A percentile compares a stretch with the other conserved stretches of the same genome.
phyloP scores from a whole-genome alignment of 2,329 filamentous ascomycete species.

The Cylindrodendrum hubeiense region DNA sequence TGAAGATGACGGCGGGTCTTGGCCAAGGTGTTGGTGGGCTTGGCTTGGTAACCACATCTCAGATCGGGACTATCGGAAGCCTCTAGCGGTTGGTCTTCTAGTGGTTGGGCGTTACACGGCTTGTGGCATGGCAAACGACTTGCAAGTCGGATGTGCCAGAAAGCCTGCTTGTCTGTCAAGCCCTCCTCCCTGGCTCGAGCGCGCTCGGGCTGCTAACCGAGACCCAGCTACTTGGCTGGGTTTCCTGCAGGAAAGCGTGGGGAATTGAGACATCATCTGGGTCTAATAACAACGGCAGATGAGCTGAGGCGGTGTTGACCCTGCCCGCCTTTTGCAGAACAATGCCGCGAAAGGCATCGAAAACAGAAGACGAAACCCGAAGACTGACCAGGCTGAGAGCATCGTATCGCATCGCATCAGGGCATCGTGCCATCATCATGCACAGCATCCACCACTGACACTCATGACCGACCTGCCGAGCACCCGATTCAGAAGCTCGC shows the following conservation, averaged over 20 bases:
- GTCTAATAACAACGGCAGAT: constrained; percentile 12
- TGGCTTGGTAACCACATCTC: constrained; percentile 1
- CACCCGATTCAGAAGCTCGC: constrained; percentile 19
- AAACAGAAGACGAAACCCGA: no score
- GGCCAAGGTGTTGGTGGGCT: neutral
- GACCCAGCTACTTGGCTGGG: constrained; percentile 28
- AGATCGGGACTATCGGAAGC: constrained; percentile 18
- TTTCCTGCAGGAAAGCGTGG: constrained; percentile 26
- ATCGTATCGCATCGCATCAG: no score
- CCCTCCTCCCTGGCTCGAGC: constrained; percentile 2
- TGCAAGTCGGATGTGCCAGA: neutral
- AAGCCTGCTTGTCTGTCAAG: neutral
- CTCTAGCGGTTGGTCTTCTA: no score
- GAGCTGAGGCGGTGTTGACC: neutral
- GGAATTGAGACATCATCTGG: constrained; percentile 20
- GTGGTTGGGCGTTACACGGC: neutral
- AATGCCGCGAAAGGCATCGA: neutral
- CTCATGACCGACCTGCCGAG: constrained; percentile 11
- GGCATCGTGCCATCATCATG: constrained; percentile 8
- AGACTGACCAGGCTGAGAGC: neutral
- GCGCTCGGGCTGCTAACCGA: constrained; percentile 11
- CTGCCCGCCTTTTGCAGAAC: neutral
- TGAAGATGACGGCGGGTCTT: neutral
- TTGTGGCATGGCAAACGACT: neutral
- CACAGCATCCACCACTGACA: constrained; percentile 9